phyloP scores from a whole-genome alignment of 305 asterid genomes.

The Fraxinus xanthoxyloides region DNA sequence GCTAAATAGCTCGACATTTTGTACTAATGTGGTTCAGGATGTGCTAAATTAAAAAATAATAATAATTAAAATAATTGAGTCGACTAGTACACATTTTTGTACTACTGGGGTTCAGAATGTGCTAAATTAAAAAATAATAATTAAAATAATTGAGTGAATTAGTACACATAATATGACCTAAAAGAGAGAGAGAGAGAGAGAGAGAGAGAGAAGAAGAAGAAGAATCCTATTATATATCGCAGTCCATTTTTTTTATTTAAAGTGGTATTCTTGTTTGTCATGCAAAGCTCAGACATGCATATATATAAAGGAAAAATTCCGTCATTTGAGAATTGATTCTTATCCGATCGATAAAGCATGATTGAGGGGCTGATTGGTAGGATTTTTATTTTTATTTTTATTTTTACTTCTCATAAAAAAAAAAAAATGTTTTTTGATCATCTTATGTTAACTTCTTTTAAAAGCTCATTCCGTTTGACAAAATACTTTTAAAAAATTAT shows the following conservation, averaged over 20 bases:
- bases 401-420: not conserved
- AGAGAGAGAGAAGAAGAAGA: not conserved
- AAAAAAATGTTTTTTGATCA: not conserved
- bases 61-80: not conserved
- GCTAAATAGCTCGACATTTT: not conserved
- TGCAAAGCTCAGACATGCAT: not conserved
- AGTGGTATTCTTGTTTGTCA: not conserved
- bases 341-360: not conserved
- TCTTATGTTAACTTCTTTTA: not conserved
- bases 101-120: not conserved
- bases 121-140: not conserved
- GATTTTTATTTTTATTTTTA: not conserved
- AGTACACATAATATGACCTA: not conserved
- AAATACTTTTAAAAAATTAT: not conserved
- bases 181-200: too few species aligned
- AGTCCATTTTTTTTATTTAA: not conserved
- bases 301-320: not conserved
- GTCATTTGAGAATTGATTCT: not conserved
- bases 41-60: not conserved
- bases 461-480: not conserved
- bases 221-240: not conserved
- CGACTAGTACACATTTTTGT: not conserved
- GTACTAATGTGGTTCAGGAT: not conserved
- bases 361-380: not conserved
- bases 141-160: not conserved